Evolutionary conservation across 2,329 filamentous ascomycete species (phyloP).

Genomic region (Pestalotiopsis sp.): DNA sequence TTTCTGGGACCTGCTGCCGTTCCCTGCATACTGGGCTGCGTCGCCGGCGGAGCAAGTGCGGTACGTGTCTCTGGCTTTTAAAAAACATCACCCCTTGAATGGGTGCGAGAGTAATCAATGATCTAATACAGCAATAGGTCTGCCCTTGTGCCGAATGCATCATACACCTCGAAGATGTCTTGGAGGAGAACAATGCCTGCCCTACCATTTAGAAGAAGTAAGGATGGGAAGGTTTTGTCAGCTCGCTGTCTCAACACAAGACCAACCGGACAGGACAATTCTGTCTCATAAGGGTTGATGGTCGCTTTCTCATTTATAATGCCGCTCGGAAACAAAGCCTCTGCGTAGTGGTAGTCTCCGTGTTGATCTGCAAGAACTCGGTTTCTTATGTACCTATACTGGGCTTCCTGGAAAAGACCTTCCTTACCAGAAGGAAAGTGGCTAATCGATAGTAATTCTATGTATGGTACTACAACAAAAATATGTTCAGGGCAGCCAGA

Average conservation of each 20-base stretch:
- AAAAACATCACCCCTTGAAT: not conserved
- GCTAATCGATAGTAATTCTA: not conserved
- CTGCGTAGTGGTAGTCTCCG: not conserved
- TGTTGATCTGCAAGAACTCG: not conserved
- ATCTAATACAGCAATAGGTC: not conserved
- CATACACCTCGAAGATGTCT: not conserved
- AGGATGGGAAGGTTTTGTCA: not conserved
- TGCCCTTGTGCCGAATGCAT: conserved; percentile 5
- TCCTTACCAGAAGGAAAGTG: not conserved
- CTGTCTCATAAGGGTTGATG: not conserved
- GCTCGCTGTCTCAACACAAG: not conserved
- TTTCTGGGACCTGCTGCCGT: not conserved
- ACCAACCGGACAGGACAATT: not conserved
- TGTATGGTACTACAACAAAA: not conserved
- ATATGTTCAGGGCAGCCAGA: not conserved
- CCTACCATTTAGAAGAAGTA: not conserved
- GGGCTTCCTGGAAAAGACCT: not conserved
- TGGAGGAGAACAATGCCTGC: not conserved
- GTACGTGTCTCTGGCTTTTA: not conserved
- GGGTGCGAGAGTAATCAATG: not conserved
- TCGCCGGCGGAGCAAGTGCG: not conserved
- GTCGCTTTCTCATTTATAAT: not conserved
- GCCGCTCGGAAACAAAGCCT: not conserved
- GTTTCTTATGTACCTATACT: not conserved
- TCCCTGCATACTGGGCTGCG: not conserved